phyloP scores from a whole-genome alignment of 2,329 filamentous ascomycete genomes.

The Pestalotiopsis sp. region DNA sequence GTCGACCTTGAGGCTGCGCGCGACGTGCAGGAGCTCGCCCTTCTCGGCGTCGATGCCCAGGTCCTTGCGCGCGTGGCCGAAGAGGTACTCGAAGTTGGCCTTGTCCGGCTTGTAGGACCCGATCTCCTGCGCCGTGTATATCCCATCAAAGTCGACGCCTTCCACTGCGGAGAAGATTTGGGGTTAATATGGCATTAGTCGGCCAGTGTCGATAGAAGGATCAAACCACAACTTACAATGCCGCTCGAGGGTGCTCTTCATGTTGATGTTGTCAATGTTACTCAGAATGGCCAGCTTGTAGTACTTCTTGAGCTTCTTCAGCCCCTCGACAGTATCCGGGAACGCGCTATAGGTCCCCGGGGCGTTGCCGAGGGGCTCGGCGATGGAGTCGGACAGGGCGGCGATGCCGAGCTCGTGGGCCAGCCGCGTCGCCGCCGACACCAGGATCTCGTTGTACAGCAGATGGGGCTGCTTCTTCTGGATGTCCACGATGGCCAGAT shows the following conservation, averaged over 20 bases:
- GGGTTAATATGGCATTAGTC: neutral
- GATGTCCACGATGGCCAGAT: constrained; percentile 50
- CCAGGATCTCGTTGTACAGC: constrained; percentile 63
- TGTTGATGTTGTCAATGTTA: constrained; percentile 43
- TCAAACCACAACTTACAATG: constrained; percentile 24
- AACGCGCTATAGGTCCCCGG: constrained; percentile 61
- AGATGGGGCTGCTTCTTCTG: constrained; percentile 58
- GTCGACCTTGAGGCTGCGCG: constrained; percentile 69
- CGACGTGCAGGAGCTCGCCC: constrained; percentile 66
- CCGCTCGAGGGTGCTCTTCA: constrained; percentile 28
- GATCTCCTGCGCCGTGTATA: constrained; percentile 73
- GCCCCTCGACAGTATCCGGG: constrained; percentile 56
- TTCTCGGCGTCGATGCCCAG: constrained; percentile 55
- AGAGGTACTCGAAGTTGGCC: constrained; percentile 68
- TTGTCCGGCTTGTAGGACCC: constrained; percentile 71
- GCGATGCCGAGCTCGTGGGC: constrained; percentile 45
- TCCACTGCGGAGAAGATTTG: constrained; percentile 36
- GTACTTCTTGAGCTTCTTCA: constrained; percentile 48
- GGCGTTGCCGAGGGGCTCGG: constrained; percentile 51
- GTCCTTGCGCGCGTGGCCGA: constrained; percentile 52
- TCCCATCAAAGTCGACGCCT: constrained; percentile 58
- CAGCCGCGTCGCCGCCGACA: constrained; percentile 47
- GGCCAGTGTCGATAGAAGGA: too few species aligned
- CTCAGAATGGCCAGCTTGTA: constrained; percentile 65
- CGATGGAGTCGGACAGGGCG: constrained; percentile 38